These are phyloP conservation scores for Gypsophila paniculata DNA, from an alignment of 179 eudicot genomes.

Conservation along the genomic window DNA sequence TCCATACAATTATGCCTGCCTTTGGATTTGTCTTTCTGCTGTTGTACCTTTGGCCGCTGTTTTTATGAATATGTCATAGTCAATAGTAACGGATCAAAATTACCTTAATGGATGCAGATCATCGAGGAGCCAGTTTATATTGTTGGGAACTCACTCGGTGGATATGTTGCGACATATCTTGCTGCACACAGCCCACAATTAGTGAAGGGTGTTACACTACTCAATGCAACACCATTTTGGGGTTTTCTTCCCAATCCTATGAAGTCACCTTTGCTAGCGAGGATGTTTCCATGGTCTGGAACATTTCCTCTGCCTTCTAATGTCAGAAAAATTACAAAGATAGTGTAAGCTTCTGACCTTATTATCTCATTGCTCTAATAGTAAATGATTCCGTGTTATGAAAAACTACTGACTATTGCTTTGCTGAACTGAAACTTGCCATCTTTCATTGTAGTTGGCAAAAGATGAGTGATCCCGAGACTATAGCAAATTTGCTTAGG, in stretches of 20 bases:
- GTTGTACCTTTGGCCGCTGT: neutral
- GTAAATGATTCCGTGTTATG: neutral
- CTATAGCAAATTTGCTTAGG: slow-evolving; percentile 68
- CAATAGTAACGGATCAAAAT: slow-evolving; percentile 1
- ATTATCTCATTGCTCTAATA: slow-evolving; percentile 6
- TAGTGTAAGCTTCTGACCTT: slow-evolving; percentile 53
- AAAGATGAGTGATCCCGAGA: slow-evolving; percentile 85
- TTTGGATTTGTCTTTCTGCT: neutral
- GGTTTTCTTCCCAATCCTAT: slow-evolving; percentile 84
- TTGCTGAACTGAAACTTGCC: slow-evolving; percentile 9
- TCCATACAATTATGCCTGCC: neutral
- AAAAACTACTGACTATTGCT: neutral
- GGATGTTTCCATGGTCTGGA: slow-evolving; percentile 82
- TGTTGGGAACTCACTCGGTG: slow-evolving; percentile 95
- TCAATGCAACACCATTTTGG: slow-evolving; percentile 98
- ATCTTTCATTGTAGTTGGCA: slow-evolving; percentile 58
- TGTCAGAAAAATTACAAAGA: slow-evolving; percentile 56
- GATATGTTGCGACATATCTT: slow-evolving; percentile 83
- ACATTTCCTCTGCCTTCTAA: slow-evolving; percentile 84
- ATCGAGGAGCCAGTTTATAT: slow-evolving; percentile 89
- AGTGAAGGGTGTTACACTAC: slow-evolving; percentile 83
- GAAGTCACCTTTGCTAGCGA: slow-evolving; percentile 72
- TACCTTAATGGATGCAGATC: slow-evolving; percentile 49
- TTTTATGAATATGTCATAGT: neutral
- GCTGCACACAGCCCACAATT: slow-evolving; percentile 67